Conservation (phyloP, 306 rosid genomes). For the Gynostemma pentaphyllum region DNA sequence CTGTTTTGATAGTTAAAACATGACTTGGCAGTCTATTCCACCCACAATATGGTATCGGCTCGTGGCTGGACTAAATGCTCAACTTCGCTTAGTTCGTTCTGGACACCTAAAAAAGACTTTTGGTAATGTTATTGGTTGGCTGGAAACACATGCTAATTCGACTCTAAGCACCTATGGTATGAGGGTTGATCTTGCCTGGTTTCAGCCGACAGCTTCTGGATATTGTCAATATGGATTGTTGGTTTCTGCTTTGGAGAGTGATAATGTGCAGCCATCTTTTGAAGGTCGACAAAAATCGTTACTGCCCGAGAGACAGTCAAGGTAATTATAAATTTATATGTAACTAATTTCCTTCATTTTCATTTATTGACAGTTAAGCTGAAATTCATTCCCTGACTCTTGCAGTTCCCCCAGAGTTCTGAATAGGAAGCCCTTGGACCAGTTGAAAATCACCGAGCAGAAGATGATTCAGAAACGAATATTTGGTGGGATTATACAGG, state of each 20-base stretch:
- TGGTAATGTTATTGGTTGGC: conserved; percentile 60
- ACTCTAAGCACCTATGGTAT: conserved; percentile 40
- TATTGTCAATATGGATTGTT: conserved; percentile 77
- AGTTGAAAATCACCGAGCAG: conserved; percentile 33
- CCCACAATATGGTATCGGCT: conserved; percentile 94
- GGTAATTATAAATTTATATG: conserved; percentile 44
- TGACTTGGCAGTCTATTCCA: conserved; percentile 51
- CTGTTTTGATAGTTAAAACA: conserved; percentile 15
- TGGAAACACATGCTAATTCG: conserved; percentile 61
- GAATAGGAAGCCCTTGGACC: conserved; percentile 21
- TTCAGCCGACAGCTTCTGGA: conserved; percentile 90
- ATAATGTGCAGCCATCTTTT: conserved; percentile 17
- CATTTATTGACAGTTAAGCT: conserved; percentile 6
- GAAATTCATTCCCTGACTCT: conserved; percentile 13
- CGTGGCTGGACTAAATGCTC: conserved; percentile 94
- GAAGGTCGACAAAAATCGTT: conserved; percentile 34
- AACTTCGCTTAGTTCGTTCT: conserved; percentile 56
- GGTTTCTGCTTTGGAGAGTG: conserved; percentile 38
- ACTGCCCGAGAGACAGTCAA: conserved; percentile 32
- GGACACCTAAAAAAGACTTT: conserved; percentile 65
- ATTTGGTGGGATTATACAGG: conserved; percentile 47
- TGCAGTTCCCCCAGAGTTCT: conserved; percentile 30
- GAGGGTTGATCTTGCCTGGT: conserved; percentile 70
- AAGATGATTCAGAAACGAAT: conserved; percentile 42
- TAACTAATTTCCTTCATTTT: conserved; percentile 13